Conservation (phyloP, 73 alveolate species). For the Effrenium voratum region DNA sequence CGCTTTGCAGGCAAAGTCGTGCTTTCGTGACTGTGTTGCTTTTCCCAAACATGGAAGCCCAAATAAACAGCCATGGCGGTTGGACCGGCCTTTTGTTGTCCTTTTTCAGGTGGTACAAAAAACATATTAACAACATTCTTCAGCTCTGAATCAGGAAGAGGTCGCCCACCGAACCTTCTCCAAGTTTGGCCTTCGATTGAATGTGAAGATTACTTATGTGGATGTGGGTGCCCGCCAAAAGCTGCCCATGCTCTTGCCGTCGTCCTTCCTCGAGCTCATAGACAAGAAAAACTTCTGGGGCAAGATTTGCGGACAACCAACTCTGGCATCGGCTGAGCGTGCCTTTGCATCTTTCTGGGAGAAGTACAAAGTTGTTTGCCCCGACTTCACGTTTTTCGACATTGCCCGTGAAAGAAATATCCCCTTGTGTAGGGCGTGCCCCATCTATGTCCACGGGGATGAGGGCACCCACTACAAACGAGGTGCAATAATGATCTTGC, state of each 20-base stretch:
- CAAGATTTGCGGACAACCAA: neutral
- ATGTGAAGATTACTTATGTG: neutral
- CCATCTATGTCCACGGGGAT: slow-evolving; percentile 25
- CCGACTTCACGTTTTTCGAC: neutral
- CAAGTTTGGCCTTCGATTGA: neutral
- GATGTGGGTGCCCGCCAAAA: neutral
- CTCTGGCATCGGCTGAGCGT: neutral
- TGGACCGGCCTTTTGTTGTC: no score
- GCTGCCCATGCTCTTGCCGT: neutral
- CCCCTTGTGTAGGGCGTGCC: neutral
- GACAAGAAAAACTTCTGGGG: slow-evolving; percentile 4
- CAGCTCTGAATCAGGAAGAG: slow-evolving; percentile 23
- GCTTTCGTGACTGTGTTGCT: no score
- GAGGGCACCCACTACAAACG: slow-evolving; percentile 21
- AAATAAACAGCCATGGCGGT: no score
- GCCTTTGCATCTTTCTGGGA: slow-evolving; percentile 2
- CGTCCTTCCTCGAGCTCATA: neutral
- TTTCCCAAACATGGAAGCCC: no score
- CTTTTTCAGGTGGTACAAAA: no score
- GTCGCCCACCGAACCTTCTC: neutral
- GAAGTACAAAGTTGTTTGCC: neutral
- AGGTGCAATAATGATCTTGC: slow-evolving; percentile 11
- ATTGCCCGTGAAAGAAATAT: neutral
- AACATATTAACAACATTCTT: neutral
- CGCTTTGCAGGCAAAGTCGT: no score